A percentile compares a stretch with the other conserved stretches of the same genome.
phyloP scores from a whole-genome alignment of 108 stramenopile genomes.

The Nannochloropsis salina region DNA sequence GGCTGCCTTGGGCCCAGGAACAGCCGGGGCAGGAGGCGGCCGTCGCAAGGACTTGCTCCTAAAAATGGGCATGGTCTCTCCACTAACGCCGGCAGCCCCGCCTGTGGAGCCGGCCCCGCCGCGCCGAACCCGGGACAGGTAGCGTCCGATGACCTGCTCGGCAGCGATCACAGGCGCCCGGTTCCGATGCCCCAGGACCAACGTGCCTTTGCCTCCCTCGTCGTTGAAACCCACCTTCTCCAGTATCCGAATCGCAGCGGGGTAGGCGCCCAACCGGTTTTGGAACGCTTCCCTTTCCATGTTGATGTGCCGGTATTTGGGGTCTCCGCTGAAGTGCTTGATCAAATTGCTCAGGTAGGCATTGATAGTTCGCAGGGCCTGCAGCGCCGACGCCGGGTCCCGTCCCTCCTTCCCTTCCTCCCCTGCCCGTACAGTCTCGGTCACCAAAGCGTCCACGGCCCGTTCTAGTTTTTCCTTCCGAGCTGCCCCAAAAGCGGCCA shows the following conservation, averaged over 20 bases:
- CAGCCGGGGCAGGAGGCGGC: not conserved
- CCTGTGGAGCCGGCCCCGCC: not conserved
- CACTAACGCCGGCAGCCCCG: not conserved
- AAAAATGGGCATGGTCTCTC: not conserved
- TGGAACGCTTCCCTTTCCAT: slow-evolving; percentile 6
- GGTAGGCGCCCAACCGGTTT: not conserved
- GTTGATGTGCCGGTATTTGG: not conserved
- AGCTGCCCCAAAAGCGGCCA: slow-evolving; percentile 23
- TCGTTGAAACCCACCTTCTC: not conserved
- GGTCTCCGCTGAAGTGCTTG: not conserved
- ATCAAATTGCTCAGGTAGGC: not conserved
- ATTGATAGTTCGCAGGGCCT: slow-evolving; percentile 28
- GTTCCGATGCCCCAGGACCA: not conserved
- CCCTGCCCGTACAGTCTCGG: slow-evolving; percentile 8
- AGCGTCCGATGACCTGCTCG: not conserved
- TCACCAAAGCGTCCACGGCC: slow-evolving; percentile 28
- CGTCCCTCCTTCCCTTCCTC: slow-evolving; percentile 4
- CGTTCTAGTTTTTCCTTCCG: slow-evolving; percentile 36
- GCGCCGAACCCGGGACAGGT: not conserved
- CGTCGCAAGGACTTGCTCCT: not conserved
- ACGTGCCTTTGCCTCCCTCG: slow-evolving; percentile 4
- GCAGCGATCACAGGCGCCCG: not conserved
- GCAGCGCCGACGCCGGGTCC: slow-evolving; percentile 18
- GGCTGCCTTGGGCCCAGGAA: not conserved
- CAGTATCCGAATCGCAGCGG: not conserved